A percentile compares a stretch with the other conserved stretches of the same genome.
These are phyloP conservation scores for Pistacia atlantica DNA, from an alignment of 345 rosid species.

Conservation along the genomic window DNA sequence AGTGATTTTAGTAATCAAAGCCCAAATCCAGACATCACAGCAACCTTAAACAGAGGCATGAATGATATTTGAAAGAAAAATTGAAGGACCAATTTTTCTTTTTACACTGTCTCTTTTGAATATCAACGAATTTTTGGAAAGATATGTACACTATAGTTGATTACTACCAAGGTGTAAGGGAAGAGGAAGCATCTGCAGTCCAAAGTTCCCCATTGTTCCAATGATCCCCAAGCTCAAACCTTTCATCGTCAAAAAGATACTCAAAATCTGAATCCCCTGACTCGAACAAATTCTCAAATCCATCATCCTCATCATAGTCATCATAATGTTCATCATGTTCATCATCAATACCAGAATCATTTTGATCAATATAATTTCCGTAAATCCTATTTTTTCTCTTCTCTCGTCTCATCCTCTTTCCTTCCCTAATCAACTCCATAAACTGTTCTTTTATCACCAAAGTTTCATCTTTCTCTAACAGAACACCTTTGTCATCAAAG, in stretches of 20 bases:
- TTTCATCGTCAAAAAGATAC: slow-evolving; percentile 36
- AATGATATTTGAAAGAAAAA: no score
- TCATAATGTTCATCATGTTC: slow-evolving; percentile 19
- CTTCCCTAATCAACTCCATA: slow-evolving; percentile 63
- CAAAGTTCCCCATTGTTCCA: slow-evolving; percentile 47
- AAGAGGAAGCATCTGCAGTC: slow-evolving; percentile 44
- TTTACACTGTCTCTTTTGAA: no score
- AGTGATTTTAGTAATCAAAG: no score
- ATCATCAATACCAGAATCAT: slow-evolving; percentile 11
- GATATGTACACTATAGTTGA: background rate
- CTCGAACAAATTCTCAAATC: slow-evolving; percentile 73
- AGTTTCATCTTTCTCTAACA: slow-evolving; percentile 60
- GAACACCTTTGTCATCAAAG: slow-evolving; percentile 64
- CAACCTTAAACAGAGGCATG: no score
- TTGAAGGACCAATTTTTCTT: no score
- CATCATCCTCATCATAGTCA: slow-evolving; percentile 53
- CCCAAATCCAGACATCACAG: no score
- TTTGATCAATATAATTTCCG: slow-evolving; percentile 5
- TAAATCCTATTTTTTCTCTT: slow-evolving; percentile 39
- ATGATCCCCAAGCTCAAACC: slow-evolving; percentile 13
- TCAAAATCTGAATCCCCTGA: slow-evolving; percentile 57
- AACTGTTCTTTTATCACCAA: slow-evolving; percentile 50
- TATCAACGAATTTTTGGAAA: background rate
- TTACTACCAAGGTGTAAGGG: slow-evolving; percentile 51
- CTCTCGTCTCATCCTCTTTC: slow-evolving; percentile 68